Evolutionary conservation across 108 stramenopile species (phyloP).

Genomic region (Skeletonema marinoi): DNA sequence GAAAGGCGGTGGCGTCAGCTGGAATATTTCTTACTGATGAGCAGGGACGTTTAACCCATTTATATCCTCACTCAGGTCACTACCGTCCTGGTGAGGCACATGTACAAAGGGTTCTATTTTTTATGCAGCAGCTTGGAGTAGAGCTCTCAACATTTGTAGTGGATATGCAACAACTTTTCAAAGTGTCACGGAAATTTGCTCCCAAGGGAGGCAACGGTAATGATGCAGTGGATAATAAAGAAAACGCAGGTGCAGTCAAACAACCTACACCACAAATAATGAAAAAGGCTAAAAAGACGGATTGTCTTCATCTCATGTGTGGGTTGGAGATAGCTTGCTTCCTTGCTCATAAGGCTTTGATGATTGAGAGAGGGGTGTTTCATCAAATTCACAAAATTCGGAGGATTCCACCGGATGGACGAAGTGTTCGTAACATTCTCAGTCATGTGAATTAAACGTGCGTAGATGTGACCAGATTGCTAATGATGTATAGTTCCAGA

Average conservation of each 20-base stretch:
- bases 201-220: constrained; percentile 33
- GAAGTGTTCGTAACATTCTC: constrained; percentile 25
- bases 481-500: too few species aligned
- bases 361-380: constrained; percentile 82
- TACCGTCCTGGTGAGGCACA: constrained; percentile 90
- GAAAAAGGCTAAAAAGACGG: constrained; percentile 77
- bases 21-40: constrained; percentile 89
- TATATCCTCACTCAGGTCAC: constrained; percentile 94
- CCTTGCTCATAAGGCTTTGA: constrained; percentile 79
- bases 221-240: constrained; percentile 24
- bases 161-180: constrained; percentile 89
- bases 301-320: constrained; percentile 68
- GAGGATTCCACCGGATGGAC: constrained; percentile 41
- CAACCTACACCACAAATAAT: constrained; percentile 11
- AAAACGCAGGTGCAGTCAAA: neutral
- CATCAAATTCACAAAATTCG: constrained; percentile 80
- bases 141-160: constrained; percentile 80
- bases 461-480: neutral
- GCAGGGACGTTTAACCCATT: constrained; percentile 71
- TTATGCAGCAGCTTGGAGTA: constrained; percentile 74
- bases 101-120: constrained; percentile 86
- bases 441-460: constrained; percentile 11
- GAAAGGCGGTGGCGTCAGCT: constrained; percentile 90
- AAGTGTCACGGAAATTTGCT: constrained; percentile 72
- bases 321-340: constrained; percentile 79